Evolutionary conservation across 805 yeast genomes (phyloP), one percentile per base, ranked within the genome.

Genomic region (Schizosaccharomyces lindneri): DNA sequence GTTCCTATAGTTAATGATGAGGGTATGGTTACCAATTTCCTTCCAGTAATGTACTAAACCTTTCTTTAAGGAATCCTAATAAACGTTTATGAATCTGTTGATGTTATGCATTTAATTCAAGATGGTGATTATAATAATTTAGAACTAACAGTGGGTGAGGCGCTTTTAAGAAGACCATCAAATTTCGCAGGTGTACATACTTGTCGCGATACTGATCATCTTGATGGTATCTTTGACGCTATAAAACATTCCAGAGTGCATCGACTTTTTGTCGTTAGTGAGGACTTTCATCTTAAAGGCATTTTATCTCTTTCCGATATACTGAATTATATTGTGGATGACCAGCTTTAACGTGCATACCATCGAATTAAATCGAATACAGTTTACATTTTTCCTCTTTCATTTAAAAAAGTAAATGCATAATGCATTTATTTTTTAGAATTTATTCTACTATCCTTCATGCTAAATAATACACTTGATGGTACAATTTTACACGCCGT

Each of bases 101-200:
- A 93, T 73, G 94, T 93, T 2, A 75, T 93, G 66, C 86, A 95
- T 0, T 75, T 93, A 66, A 87, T 93, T 63, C 90, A 89, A 72
- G 95, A 96, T 48, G 97, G 97, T 4, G 82, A 88, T 69, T 88
- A 90, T 69, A 84, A 88, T 46, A 97, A 93, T 71, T 75, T 90
- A 64, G 84, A 88, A 48, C 75, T 93, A 66, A 83, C 90, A 63
- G 96, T 93, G 3, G 99, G 98, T 2, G 97, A 93, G 71, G 97
- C 97, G 0, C 75, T 93, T 61, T 81, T 93, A 81, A 81, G 95
- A 72, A 77, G 95, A 69, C 83, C 95, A 3, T 96, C 43, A 15
- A 97, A 93, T 70, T 93, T 90, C 68, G 97, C 93, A 72, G 98
- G 99, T 63, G 97, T 93, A 15, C 87, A 88, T 72, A 93, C 97